Conservation (phyloP, 2,329 filamentous ascomycete species). For the Xylaria digitata region DNA sequence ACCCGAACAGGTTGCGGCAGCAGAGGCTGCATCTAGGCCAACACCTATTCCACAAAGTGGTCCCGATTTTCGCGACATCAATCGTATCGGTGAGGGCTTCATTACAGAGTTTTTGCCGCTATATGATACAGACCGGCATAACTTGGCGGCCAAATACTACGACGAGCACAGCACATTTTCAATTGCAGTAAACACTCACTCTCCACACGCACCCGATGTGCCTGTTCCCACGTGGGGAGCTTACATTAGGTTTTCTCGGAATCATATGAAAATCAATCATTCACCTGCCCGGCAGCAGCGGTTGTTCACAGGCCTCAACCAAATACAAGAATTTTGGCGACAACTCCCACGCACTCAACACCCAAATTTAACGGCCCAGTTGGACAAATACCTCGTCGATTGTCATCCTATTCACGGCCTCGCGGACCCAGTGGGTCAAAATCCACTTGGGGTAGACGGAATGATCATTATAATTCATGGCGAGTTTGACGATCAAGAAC, state of each 20-base stretch:
- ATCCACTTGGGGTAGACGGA: conserved; percentile 75
- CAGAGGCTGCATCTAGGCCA: conserved; percentile 61
- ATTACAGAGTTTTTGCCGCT: conserved; percentile 77
- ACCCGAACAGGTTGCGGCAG: conserved; percentile 72
- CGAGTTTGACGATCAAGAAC: conserved; percentile 81
- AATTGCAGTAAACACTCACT: conserved; percentile 73
- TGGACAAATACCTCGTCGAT: conserved; percentile 83
- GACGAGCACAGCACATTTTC: conserved; percentile 82
- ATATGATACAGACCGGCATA: conserved; percentile 77
- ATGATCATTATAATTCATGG: conserved; percentile 84
- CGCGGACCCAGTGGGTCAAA: conserved; percentile 74
- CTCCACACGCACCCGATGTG: conserved; percentile 60
- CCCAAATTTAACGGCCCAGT: conserved; percentile 73
- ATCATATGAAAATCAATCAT: conserved; percentile 76
- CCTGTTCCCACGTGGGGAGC: conserved; percentile 70
- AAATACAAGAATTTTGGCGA: conserved; percentile 76
- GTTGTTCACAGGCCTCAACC: conserved; percentile 70
- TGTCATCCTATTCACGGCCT: conserved; percentile 79
- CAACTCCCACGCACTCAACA: conserved; percentile 79
- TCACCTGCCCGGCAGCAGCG: conserved; percentile 71
- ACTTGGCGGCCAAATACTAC: conserved; percentile 75
- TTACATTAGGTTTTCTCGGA: conserved; percentile 83
- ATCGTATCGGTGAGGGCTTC: conserved; percentile 79
- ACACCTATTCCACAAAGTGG: conserved; percentile 71
- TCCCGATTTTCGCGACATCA: conserved; percentile 79